Evolutionary conservation across 495 filamentous ascomycete genomes (phyloP).

Genomic region (Clohesyomyces aquaticus): DNA sequence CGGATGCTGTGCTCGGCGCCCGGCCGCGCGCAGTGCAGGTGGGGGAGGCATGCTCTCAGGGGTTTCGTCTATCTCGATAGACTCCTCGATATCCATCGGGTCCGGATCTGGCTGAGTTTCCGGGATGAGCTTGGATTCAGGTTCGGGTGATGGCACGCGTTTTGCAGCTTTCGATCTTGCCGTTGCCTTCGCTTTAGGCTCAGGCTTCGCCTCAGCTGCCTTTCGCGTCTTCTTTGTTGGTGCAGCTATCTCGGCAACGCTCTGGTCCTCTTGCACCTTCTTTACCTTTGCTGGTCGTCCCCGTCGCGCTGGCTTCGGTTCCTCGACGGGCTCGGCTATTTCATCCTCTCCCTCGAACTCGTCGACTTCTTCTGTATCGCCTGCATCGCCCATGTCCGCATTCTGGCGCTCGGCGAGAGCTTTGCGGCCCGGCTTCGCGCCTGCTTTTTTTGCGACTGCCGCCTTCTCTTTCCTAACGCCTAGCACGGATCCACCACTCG

Average conservation of each 20-base stretch:
- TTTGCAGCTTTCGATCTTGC: slow-evolving; percentile 20
- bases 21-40: slow-evolving; percentile 35
- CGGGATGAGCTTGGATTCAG: neutral
- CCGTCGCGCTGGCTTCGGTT: slow-evolving; percentile 43
- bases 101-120: slow-evolving; percentile 35
- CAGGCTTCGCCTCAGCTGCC: slow-evolving; percentile 16
- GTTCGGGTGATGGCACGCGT: slow-evolving; percentile 16
- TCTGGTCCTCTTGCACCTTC: slow-evolving; percentile 35
- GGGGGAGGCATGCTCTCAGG: slow-evolving; percentile 40
- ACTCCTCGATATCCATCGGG: slow-evolving; percentile 46
- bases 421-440: slow-evolving; percentile 47
- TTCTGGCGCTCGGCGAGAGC: slow-evolving; percentile 57
- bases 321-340: slow-evolving; percentile 40
- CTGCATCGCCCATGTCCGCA: slow-evolving; percentile 55
- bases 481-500: slow-evolving; percentile 33
- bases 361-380: slow-evolving; percentile 59
- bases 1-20: slow-evolving; percentile 23
- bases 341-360: slow-evolving; percentile 51
- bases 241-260: slow-evolving; percentile 37
- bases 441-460: slow-evolving; percentile 40
- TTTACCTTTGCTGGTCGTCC: slow-evolving; percentile 35
- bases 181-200: slow-evolving; percentile 22
- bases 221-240: slow-evolving; percentile 37
- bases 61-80: slow-evolving; percentile 39
- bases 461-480: slow-evolving; percentile 35